Conservation (phyloP, 2,329 filamentous ascomycete species). For the Dryadomyces quercus-mongolicae region DNA sequence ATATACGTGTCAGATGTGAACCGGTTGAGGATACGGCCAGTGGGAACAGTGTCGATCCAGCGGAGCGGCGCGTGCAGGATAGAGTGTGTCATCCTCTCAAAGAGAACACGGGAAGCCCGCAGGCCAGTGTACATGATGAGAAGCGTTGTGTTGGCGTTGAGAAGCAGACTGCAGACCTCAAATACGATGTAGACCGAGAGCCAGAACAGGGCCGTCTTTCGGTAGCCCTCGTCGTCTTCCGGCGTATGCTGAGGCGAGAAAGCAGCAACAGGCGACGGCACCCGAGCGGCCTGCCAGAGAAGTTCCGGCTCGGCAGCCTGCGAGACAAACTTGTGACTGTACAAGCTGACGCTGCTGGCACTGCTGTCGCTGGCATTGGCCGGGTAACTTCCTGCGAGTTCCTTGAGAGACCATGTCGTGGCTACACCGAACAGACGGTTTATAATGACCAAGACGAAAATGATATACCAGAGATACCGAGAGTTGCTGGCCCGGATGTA, state of each 20-base stretch:
- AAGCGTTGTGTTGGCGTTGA: slow-evolving; percentile 12
- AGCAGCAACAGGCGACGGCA: neutral
- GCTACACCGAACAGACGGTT: slow-evolving; percentile 16
- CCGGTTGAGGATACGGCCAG: slow-evolving; percentile 29
- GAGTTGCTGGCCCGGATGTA: slow-evolving; percentile 21
- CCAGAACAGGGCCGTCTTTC: slow-evolving; percentile 16
- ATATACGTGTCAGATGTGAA: slow-evolving; percentile 27
- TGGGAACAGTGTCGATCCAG: slow-evolving; percentile 27
- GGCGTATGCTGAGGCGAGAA: neutral
- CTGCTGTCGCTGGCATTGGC: slow-evolving; percentile 3
- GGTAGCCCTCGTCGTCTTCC: slow-evolving; percentile 6
- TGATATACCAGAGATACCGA: slow-evolving; percentile 15
- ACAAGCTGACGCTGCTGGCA: neutral
- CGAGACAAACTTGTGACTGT: slow-evolving; percentile 6
- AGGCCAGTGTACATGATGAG: slow-evolving; percentile 20
- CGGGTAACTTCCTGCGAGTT: slow-evolving; percentile 18
- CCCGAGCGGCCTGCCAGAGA: slow-evolving; percentile 1
- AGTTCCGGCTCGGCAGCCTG: slow-evolving; percentile 6
- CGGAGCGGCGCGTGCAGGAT: slow-evolving; percentile 27
- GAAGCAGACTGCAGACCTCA: slow-evolving; percentile 13
- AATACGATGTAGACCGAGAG: slow-evolving; percentile 18
- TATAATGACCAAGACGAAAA: slow-evolving; percentile 15
- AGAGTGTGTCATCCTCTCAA: slow-evolving; percentile 21
- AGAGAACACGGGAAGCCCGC: slow-evolving; percentile 18
- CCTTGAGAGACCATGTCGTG: slow-evolving; percentile 22